A percentile compares a stretch with the other conserved stretches of the same genome.
These are phyloP conservation scores for Lipomyces mesembrius DNA, from an alignment of 805 yeast genomes.

Conservation along the genomic window DNA sequence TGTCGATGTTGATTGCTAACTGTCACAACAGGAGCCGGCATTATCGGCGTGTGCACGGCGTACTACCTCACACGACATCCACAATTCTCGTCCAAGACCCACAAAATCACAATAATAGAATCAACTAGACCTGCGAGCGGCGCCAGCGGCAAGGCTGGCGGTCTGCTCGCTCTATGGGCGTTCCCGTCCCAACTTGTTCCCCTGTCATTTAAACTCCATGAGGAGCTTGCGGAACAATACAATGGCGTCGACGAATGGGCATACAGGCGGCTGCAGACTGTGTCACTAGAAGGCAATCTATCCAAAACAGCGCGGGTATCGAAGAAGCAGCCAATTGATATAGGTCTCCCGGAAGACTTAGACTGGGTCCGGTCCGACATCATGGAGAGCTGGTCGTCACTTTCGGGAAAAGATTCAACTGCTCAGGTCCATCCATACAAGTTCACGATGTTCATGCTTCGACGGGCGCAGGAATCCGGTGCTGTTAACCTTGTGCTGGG, in stretches of 20 bases:
- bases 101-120: conserved; percentile 84
- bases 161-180: conserved; percentile 92
- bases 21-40: conserved; percentile 67
- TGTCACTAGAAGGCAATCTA: conserved; percentile 84
- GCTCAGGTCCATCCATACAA: conserved; percentile 97
- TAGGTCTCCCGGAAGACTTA: conserved; percentile 60
- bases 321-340: conserved; percentile 16
- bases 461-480: conserved; percentile 79
- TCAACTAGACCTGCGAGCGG: conserved; percentile 95
- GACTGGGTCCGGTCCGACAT: conserved; percentile 74
- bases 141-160: conserved; percentile 97
- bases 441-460: conserved; percentile 82
- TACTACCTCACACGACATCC: conserved; percentile 86
- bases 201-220: conserved; percentile 81
- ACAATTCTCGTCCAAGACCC: conserved; percentile 67
- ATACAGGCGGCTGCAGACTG: conserved; percentile 83
- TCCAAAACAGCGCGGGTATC: conserved; percentile 31
- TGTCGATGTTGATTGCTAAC: background rate
- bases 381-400: conserved; percentile 71
- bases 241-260: conserved; percentile 93
- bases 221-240: conserved; percentile 74
- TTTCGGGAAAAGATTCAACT: conserved; percentile 85
- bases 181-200: conserved; percentile 95
- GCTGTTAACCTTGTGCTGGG: conserved; percentile 85
- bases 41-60: conserved; percentile 94